Conservation (phyloP, 2,329 filamentous ascomycete species). For the Fusarium citri region DNA sequence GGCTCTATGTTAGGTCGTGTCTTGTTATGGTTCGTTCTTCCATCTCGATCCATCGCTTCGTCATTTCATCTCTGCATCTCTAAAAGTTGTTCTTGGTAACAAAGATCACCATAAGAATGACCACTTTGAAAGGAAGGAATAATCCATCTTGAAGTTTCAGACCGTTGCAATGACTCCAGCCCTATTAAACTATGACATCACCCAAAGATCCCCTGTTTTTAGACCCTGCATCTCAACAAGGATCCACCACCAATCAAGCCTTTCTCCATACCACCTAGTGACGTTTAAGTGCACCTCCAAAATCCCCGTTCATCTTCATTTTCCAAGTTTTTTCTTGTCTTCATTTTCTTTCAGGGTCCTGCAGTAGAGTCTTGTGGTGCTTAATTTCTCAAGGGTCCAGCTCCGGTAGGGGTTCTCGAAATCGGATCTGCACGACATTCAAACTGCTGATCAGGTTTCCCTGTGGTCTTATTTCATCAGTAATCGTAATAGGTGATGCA, state of each 20-base stretch:
- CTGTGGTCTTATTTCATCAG: conserved; percentile 30
- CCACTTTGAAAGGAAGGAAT: neutral
- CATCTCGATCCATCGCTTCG: conserved; percentile 4
- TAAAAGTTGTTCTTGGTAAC: neutral
- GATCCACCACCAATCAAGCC: conserved; percentile 31
- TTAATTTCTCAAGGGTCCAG: conserved; percentile 3
- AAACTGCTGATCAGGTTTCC: conserved; percentile 14
- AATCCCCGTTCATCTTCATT: conserved; percentile 17
- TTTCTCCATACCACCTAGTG: conserved; percentile 26
- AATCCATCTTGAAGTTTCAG: neutral
- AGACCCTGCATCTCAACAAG: conserved; percentile 36
- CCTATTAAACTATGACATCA: conserved; percentile 43
- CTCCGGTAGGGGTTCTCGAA: neutral
- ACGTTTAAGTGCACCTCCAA: conserved; percentile 30
- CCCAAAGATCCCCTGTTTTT: conserved; percentile 16
- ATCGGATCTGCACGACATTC: conserved; percentile 16
- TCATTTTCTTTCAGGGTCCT: conserved; percentile 10
- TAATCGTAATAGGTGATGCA: conserved; percentile 37
- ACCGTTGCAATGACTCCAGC: conserved; percentile 1
- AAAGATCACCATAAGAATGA: neutral
- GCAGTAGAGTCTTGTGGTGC: neutral
- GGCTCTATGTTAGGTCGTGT: neutral
- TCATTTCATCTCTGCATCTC: neutral
- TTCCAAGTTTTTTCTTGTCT: conserved; percentile 37
- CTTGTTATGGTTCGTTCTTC: neutral